Evolutionary conservation across 192 early-diverging fungal species (phyloP).

Genomic region (Kickxella alabastrina): DNA sequence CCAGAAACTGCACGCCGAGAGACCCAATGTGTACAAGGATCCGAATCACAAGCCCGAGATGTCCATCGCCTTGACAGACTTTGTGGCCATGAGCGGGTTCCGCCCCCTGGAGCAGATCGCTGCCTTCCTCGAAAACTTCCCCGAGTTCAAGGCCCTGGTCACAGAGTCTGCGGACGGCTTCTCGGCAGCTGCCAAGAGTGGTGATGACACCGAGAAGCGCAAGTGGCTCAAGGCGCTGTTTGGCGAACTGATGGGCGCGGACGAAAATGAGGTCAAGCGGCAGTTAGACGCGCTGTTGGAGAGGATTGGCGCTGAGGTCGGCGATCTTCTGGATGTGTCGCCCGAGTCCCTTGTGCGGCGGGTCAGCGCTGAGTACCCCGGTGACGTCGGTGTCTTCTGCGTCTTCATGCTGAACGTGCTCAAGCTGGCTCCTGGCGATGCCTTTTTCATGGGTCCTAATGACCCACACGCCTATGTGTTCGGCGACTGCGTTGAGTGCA

Average conservation of each 20-base stretch:
- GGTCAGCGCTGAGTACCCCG: conserved; percentile 79
- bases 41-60: conserved; percentile 95
- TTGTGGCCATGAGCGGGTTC: conserved; percentile 94
- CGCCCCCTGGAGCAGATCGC: conserved; percentile 76
- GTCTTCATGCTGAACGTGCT: conserved; percentile 90
- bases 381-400: conserved; percentile 86
- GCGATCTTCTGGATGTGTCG: conserved; percentile 15
- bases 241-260: conserved; percentile 57
- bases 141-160: conserved; percentile 73
- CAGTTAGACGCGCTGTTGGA: conserved; percentile 57
- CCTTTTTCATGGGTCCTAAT: conserved; percentile 93
- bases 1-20: conserved; percentile 59
- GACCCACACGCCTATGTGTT: conserved; percentile 96
- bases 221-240: conserved; percentile 57
- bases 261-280: conserved; percentile 43
- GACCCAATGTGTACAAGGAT: conserved; percentile 90
- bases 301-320: conserved; percentile 31
- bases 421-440: conserved; percentile 73
- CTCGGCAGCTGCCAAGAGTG: conserved; percentile 48
- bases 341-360: conserved; percentile 65
- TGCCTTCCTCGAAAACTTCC: conserved; percentile 60
- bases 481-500: conserved; percentile 97
- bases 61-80: conserved; percentile 92
- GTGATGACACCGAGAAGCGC: conserved; percentile 21
- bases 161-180: conserved; percentile 49